phyloP scores from a whole-genome alignment of 768 basidiomycete species.

The Amanita inopinata region DNA sequence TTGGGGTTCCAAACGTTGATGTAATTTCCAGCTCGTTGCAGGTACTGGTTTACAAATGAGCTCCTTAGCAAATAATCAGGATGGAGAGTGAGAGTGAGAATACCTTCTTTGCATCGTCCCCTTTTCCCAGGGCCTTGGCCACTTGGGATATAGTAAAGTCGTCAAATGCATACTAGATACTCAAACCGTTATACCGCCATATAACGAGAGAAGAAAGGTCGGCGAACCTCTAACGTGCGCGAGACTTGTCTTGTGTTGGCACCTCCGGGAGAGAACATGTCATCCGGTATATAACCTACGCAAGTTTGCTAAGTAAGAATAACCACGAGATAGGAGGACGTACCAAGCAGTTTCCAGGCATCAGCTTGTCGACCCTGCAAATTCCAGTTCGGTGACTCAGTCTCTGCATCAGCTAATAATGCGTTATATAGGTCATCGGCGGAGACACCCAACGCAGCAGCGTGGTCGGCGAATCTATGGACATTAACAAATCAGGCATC shows the following conservation, averaged over 20 bases:
- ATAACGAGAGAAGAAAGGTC: not conserved
- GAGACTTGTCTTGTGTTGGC: conserved; percentile 56
- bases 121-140: conserved; percentile 41
- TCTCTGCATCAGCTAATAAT: conserved; percentile 48
- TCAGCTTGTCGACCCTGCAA: conserved; percentile 49
- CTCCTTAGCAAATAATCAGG: not conserved
- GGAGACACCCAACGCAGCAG: conserved; percentile 36
- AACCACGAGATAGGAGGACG: not conserved
- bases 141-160: conserved; percentile 62
- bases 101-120: conserved; percentile 42
- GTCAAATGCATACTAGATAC: conserved; percentile 44
- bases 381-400: conserved; percentile 51
- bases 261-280: conserved; percentile 35
- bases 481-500: not conserved
- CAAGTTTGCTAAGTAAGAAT: not conserved
- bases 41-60: conserved; percentile 29
- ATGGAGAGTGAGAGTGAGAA: not conserved
- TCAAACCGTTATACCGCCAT: not conserved
- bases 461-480: conserved; percentile 40
- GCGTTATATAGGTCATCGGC: conserved; percentile 42
- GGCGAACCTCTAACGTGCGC: conserved; percentile 43
- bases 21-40: conserved; percentile 45
- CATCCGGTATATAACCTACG: conserved; percentile 31
- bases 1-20: conserved; percentile 52
- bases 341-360: conserved; percentile 32